Base-by-base conservation (phyloP, 805 yeast species). In the Geotrichum ghanense region DNA sequence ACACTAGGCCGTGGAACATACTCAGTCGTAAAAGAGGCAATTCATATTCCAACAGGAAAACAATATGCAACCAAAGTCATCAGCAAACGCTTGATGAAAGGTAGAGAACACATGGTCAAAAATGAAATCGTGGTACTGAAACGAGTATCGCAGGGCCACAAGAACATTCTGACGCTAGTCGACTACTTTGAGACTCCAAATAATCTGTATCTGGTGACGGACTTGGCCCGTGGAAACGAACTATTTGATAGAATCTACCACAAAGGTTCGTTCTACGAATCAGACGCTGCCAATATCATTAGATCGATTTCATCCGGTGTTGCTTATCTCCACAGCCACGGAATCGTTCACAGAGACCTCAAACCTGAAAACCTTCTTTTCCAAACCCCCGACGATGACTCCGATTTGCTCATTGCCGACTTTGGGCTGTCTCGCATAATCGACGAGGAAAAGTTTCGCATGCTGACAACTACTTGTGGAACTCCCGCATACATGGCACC, bases 401-500 rank as follows among this genome's bases (percentile, higher is more conserved):
- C 66, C 44, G 69, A 66, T 53, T 61, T 76, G 48, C 60, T 74
- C 47, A 65, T 78, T 41, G 81, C 79, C 7, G 82, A 77, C 57
- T 81, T 81, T 60, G 88, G 89, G 2, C 63, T 80, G 23, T 81
- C 87, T 12, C 63, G 76, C 10, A 67, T 73, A 34, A 61, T 74
- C 5, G 67, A 65, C 25, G 65, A 67, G 45, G 65, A 63, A 41
- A 57, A 66, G 53, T 56, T 62, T 53, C 51, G 62, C 48, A 49
- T 63, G 63, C 60, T 71, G 51, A 60, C 67, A 51, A 68, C 81
- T 48, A 63, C 78, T 34, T 70, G 81, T 55, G 90, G 90, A 0
- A 83, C 90, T 1, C 72, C 82, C 4, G 79, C 84, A 19, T 82
- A 82, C 61, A 76, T 82, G 74, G 82, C 89, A 0, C 90, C 90